Evolutionary conservation across 441 rosid species (phyloP).

Genomic region (Populus hybrid): DNA sequence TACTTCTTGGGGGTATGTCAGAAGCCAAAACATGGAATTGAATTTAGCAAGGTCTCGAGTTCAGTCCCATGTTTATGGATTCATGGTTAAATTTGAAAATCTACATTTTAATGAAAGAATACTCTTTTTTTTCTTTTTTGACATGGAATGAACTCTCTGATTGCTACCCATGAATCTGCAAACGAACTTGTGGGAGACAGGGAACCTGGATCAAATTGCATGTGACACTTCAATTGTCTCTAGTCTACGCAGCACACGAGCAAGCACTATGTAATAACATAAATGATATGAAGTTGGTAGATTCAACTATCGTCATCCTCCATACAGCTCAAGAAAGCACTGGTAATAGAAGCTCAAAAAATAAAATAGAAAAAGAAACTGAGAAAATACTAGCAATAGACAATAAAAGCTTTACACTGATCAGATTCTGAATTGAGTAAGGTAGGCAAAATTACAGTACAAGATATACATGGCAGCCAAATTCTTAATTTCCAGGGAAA

Average conservation of each 20-base stretch:
- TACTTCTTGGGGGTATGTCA: too few relatives aligned
- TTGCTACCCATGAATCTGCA: not conserved
- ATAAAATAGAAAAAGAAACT: too few relatives aligned
- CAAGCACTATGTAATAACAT: not conserved
- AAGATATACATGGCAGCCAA: constrained; percentile 25
- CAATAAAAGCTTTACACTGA: not conserved
- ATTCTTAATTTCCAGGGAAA: constrained; percentile 20
- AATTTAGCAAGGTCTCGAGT: too few relatives aligned
- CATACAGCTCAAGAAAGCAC: not conserved
- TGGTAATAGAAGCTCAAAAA: too few relatives aligned
- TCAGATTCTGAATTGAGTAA: constrained; percentile 8
- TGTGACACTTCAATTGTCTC: constrained; percentile 9
- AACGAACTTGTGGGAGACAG: not conserved
- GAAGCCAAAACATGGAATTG: too few relatives aligned
- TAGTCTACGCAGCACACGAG: constrained; percentile 14
- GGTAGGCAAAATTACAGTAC: constrained; percentile 6
- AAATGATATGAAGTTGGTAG: not conserved
- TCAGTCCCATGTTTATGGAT: too few relatives aligned
- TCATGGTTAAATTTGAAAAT: too few relatives aligned
- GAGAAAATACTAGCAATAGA: not conserved
- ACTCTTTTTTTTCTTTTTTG: too few relatives aligned
- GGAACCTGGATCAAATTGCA: constrained; percentile 13
- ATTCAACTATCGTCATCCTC: not conserved
- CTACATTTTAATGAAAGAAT: too few relatives aligned
- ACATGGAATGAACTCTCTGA: too few relatives aligned